These are phyloP conservation scores for Dendrobium catenatum DNA, from an alignment of 106 monocot genomes.

Conservation along the genomic window DNA sequence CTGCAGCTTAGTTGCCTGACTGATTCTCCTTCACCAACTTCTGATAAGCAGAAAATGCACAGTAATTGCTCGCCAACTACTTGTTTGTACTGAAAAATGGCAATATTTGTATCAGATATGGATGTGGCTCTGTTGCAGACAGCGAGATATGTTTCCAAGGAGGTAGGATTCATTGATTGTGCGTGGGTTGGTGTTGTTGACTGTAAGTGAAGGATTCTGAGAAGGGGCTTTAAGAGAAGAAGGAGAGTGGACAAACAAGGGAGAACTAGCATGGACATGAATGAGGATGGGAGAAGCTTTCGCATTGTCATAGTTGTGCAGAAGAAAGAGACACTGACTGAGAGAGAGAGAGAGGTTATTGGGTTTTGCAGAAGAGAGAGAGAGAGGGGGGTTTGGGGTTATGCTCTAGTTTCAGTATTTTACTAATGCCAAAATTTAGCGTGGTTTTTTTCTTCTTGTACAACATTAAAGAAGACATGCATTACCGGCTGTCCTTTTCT, in stretches of 20 bases:
- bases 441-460: no score
- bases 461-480: no score
- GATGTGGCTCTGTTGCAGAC: background rate
- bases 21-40: constrained; percentile 22
- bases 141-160: background rate
- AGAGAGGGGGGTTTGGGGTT: no score
- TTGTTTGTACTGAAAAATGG: background rate
- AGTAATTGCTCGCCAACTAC: background rate
- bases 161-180: background rate
- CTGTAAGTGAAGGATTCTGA: constrained; percentile 1
- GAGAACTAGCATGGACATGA: background rate
- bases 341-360: background rate
- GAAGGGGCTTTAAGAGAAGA: background rate
- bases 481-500: no score
- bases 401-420: no score
- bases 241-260: background rate
- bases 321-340: background rate
- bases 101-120: background rate
- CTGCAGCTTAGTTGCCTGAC: constrained; percentile 27
- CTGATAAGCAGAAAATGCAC: constrained; percentile 30
- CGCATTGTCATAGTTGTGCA: background rate
- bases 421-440: no score
- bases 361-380: no score
- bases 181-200: background rate
- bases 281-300: background rate